Evolutionary conservation across 768 basidiomycete species (phyloP), one percentile per base, ranked within the genome.

Genomic region (Hortiboletus flavorubellus): DNA sequence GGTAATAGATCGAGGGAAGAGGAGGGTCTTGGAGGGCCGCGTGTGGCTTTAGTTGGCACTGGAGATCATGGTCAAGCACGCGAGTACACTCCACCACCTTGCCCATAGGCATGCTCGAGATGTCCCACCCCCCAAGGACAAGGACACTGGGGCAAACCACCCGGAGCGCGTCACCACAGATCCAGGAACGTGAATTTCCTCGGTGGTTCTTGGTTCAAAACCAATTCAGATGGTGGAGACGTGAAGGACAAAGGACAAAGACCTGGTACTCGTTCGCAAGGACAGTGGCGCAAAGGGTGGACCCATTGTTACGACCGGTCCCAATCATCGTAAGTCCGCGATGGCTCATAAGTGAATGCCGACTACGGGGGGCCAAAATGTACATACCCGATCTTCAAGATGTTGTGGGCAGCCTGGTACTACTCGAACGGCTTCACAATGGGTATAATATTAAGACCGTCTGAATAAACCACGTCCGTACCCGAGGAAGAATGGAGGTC

Each of bases 111-210:
- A 84, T 41, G 41, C 86, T 82, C 41, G 94, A 97, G 67, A 99
- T 98, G 67, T 99, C 97, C 97, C 96, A 99, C 21, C 97, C 96
- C 46, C 97, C 93, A 59, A 98, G 83, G 61, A 97, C 91, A 66
- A 98, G 87, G 74, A 98, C 97, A 68, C 96, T 95, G 47, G 96
- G 96, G 75, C 98, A 94, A 46, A 95, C 93, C 92, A 96, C 97
- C 46, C 94, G 95, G 41, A 97, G 81, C 58, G 97, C 84, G 65
- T 96, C 26, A 26, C 26, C 94, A 9, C 87, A 90, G 66, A 98
- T 76, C 26, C 26, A 16, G 97, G 97, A 58, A 96, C 86, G 65
- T 94, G 81, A 61, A 98, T 83, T 66, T 98, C 97, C 75, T 93
- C 91, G 63, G 89, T 89, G 4, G 86, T 86, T 33, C 71, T 66